Percentiles rank a stretch among this genome's conserved stretches.
Evolutionary conservation across 345 rosid species (phyloP).

Genomic region (Syzygium aqueum): DNA sequence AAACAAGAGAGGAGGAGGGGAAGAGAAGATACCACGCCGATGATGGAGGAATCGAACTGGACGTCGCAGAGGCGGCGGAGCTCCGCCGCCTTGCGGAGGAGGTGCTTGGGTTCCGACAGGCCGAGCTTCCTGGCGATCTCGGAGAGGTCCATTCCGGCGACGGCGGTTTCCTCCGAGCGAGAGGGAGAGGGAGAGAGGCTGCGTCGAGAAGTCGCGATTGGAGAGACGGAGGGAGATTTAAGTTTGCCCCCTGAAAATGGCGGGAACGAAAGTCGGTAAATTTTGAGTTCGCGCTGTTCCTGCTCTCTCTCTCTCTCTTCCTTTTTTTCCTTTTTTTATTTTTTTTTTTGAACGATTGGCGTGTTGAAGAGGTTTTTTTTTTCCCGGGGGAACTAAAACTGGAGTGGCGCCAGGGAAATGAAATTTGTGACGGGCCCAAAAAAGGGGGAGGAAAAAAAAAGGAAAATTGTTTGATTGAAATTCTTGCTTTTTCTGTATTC

Average conservation of each 20-base stretch:
- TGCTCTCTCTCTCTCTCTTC: too few species aligned
- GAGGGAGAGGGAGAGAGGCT: neutral
- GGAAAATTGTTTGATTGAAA: neutral
- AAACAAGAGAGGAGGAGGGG: neutral
- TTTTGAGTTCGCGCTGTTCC: neutral
- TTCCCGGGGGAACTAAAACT: neutral
- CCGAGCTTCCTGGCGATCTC: conserved; percentile 69
- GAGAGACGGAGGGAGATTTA: neutral
- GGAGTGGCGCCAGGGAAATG: neutral
- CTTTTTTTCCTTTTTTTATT: neutral
- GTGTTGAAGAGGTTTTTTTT: neutral
- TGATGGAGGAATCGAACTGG: conserved; percentile 81
- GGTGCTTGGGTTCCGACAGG: conserved; percentile 48
- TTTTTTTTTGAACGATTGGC: neutral
- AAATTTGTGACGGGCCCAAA: neutral
- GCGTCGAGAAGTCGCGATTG: neutral
- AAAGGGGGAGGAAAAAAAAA: too few species aligned
- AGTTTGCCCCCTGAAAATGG: neutral
- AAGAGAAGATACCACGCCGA: conserved; percentile 48
- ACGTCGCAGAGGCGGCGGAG: conserved; percentile 92
- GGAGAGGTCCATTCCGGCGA: conserved; percentile 52
- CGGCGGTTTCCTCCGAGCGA: neutral
- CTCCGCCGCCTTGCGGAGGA: conserved; percentile 89
- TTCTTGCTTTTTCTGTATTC: neutral
- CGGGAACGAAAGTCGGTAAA: neutral